Evolutionary conservation across 768 basidiomycete species (phyloP).

Genomic region (Podaxis sp.): DNA sequence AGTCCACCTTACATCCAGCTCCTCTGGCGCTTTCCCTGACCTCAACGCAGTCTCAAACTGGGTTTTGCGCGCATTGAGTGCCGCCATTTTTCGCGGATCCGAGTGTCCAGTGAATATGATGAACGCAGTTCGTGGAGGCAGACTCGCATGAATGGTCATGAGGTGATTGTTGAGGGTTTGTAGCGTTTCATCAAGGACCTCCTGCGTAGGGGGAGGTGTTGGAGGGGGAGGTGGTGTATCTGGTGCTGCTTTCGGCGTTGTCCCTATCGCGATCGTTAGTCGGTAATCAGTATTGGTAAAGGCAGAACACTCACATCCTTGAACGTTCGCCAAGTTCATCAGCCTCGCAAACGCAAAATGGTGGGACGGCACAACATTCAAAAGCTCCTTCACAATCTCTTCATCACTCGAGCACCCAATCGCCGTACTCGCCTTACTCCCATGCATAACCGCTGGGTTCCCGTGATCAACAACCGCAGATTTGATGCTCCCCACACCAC

Average conservation of each 20-base stretch:
- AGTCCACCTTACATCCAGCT: conserved; percentile 70
- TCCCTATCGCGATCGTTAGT: conserved; percentile 42
- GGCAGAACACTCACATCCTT: conserved; percentile 67
- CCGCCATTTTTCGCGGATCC: conserved; percentile 80
- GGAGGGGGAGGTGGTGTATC: conserved; percentile 31
- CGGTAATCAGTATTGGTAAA: neutral
- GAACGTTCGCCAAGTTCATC: conserved; percentile 73
- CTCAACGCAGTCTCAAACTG: conserved; percentile 70
- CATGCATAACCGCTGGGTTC: conserved; percentile 82
- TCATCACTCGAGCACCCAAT: conserved; percentile 76
- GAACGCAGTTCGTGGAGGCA: conserved; percentile 81
- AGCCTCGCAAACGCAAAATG: conserved; percentile 86
- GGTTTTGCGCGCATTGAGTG: conserved; percentile 65
- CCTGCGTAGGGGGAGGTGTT: conserved; percentile 22
- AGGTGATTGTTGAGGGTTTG: conserved; percentile 61
- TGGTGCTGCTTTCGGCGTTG: conserved; percentile 50
- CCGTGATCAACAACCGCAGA: conserved; percentile 84
- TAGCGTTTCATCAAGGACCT: conserved; percentile 38
- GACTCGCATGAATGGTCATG: conserved; percentile 54
- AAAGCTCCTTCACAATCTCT: conserved; percentile 72
- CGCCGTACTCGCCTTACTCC: conserved; percentile 75
- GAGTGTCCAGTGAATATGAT: conserved; percentile 88
- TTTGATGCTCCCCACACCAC: conserved; percentile 41
- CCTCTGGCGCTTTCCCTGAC: conserved; percentile 55
- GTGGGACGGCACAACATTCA: conserved; percentile 60